Base-by-base conservation (phyloP, 345 rosid species). In the Aethionema arabicum region DNA sequence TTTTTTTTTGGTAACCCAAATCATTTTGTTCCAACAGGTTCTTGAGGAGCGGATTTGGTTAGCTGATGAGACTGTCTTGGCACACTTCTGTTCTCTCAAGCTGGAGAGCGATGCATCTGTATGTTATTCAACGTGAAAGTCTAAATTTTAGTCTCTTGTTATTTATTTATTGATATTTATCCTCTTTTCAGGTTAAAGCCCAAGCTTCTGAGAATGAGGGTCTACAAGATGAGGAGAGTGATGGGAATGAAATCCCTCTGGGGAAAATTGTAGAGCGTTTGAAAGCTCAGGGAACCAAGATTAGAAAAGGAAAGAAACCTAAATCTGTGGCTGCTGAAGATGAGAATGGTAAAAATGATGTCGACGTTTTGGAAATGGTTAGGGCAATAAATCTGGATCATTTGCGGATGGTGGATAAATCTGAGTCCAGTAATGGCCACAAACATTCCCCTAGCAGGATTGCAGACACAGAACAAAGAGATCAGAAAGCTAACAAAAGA, bases 351-450 rank as follows among this genome's bases (percentile, higher is more conserved):
- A 86, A 78, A 67, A 82, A 68, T 67, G 95, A 82, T 77, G 83
- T 93, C 35, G 96, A 90, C 68, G 83, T 93, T 64, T 78, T 93
- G 77, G 80, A 85, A 73, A 77, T 87, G 97, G 99, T 90, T 70
- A 84, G 96, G 77, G 96, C 87, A 69, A 90, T 93, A 76, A 90
- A 90, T 70, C 66, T 83, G 77, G 95, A 82, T 78, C 80, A 80
- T 70, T 15, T 79, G 59, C 83, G 61, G 65, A 50, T 42, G 56
- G 36, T 87, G 62, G 70, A 70, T 63, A 87, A 78, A 68, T 85
- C 84, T 72, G 92, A 85, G 55, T 75, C 95, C 50, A 85, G 84
- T 72, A 93, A 93, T 72, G 97, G 99, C 57, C 87, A 83, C 74
- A 78, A 72, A 55, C 80, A 76, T 67, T 69, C 69, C 70, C 77